Base-by-base conservation (phyloP, 805 yeast species). In the Candida sakaeoensis region DNA sequence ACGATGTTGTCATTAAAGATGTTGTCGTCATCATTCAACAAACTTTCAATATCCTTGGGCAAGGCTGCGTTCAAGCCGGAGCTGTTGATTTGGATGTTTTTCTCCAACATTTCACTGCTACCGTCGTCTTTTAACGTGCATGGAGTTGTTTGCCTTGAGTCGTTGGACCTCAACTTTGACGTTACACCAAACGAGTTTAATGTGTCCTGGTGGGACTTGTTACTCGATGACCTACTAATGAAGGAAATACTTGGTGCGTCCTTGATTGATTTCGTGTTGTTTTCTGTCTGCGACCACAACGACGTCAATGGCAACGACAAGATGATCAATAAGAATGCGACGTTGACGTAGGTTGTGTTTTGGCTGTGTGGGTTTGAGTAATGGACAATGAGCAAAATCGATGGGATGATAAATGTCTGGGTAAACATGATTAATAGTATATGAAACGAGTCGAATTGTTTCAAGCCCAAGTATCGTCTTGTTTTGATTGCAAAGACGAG, bases 341-440 rank as follows among this genome's bases (percentile, higher is more conserved):
- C 53, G 3, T 82, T 71, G 13, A 17, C 73, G 57, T 48, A 79
- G 45, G 26, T 72, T 55, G 49, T 71, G 65, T 22, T 65, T 27
- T 14, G 61, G 47, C 35, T 51, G 48, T 32, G 52, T 50, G 17
- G 59, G 40, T 16, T 60, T 50, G 39, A 35, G 24, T 23, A 46
- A 30, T 46, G 47, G 15, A 80, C 53, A 33, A 88, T 70, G 23
- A 83, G 75, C 36, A 91, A 50, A 8, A 81, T 59, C 0, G 93
- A 77, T 2, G 98, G 97, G 14, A 87, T 63, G 8, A 89, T 58
- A 72, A 90, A 75, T 0, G 95, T 80, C 59, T 93, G 98, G 10
- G 79, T 62, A 0, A 87, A 67, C 91, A 86, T 86, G 40, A 90
- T 82, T 43, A 87, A 62, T 33, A 93, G 61, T 25, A 89, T 78